A percentile compares a stretch with the other conserved stretches of the same genome.
Conservation (phyloP, 495 filamentous ascomycete genomes). For the Penicilliopsis zonata region DNA sequence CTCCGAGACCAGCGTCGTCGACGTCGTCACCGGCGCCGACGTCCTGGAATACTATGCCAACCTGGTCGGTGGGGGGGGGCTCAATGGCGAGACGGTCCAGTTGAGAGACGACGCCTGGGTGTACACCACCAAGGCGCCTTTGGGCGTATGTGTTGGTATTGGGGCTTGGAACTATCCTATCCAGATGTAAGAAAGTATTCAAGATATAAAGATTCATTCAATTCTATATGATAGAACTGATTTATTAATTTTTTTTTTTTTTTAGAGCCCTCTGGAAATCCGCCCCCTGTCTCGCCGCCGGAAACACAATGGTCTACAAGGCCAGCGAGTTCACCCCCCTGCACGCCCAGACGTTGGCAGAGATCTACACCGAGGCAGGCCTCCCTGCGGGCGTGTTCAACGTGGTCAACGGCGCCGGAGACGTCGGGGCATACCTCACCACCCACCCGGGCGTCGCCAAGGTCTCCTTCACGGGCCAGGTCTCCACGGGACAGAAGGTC, state of each 20-base stretch:
- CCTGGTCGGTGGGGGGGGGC: constrained; percentile 53
- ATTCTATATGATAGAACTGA: too few species aligned
- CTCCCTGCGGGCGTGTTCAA: constrained; percentile 74
- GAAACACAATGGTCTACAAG: constrained; percentile 83
- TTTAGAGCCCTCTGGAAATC: constrained; percentile 78
- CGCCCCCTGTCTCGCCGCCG: constrained; percentile 68
- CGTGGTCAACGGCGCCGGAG: constrained; percentile 61
- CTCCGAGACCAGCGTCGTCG: constrained; percentile 63
- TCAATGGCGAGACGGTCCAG: constrained; percentile 57
- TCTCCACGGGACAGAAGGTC: constrained; percentile 63
- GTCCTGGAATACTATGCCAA: constrained; percentile 69
- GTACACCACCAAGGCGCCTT: constrained; percentile 60
- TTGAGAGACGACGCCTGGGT: constrained; percentile 60
- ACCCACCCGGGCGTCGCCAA: constrained; percentile 59
- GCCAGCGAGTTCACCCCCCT: constrained; percentile 71
- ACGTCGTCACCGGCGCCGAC: constrained; percentile 64
- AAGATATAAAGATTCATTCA: too few species aligned
- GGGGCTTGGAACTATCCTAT: constrained; percentile 83
- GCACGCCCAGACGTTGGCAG: constrained; percentile 54
- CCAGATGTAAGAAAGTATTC: constrained; percentile 46
- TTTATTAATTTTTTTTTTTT: too few species aligned
- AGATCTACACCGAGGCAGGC: constrained; percentile 61
- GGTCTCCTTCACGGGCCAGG: constrained; percentile 77
- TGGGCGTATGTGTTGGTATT: constrained; percentile 70
- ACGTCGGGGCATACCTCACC: constrained; percentile 58